These are phyloP conservation scores for Xylaria digitata DNA, from an alignment of 2,329 filamentous ascomycete genomes.

Conservation along the genomic window DNA sequence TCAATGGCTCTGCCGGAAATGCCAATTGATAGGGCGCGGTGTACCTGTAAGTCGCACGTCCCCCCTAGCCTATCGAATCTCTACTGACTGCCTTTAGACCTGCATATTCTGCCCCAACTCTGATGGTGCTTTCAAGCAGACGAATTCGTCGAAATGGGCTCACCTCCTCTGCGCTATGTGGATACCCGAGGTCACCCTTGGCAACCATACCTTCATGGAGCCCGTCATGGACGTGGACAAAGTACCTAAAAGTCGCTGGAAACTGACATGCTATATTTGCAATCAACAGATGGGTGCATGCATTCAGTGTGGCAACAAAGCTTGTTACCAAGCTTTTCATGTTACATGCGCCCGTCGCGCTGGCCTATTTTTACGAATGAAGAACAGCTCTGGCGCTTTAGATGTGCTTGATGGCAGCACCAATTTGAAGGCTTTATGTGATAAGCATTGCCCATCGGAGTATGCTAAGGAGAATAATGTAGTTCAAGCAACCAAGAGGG, in stretches of 20 bases:
- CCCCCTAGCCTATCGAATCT: slow-evolving; percentile 15
- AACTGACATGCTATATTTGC: slow-evolving; percentile 94
- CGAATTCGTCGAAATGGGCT: slow-evolving; percentile 94
- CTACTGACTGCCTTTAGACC: slow-evolving; percentile 62
- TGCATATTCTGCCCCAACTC: slow-evolving; percentile 99
- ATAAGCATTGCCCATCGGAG: slow-evolving; percentile 91
- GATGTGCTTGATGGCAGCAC: slow-evolving; percentile 82
- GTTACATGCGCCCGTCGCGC: slow-evolving; percentile 93
- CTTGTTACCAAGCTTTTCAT: slow-evolving; percentile 96
- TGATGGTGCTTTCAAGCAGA: slow-evolving; percentile 98
- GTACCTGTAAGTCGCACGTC: slow-evolving; percentile 73
- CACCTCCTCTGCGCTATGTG: slow-evolving; percentile 97
- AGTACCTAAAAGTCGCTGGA: slow-evolving; percentile 94
- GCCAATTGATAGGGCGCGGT: slow-evolving; percentile 91
- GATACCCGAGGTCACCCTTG: slow-evolving; percentile 96
- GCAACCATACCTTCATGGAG: slow-evolving; percentile 97
- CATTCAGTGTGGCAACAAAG: slow-evolving; percentile 98
- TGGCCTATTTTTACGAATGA: slow-evolving; percentile 94
- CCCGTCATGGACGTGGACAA: slow-evolving; percentile 98
- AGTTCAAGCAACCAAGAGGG: slow-evolving; percentile 80
- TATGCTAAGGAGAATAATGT: slow-evolving; percentile 90
- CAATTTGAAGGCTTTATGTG: slow-evolving; percentile 92
- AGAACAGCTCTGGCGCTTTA: slow-evolving; percentile 83
- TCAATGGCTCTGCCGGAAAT: slow-evolving; percentile 97
- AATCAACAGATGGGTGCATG: slow-evolving; percentile 97